A percentile compares a stretch with the other conserved stretches of the same genome.
Evolutionary conservation across 208 protist genomes (phyloP).

Genomic region (Trypanosoma platydactyli): DNA sequence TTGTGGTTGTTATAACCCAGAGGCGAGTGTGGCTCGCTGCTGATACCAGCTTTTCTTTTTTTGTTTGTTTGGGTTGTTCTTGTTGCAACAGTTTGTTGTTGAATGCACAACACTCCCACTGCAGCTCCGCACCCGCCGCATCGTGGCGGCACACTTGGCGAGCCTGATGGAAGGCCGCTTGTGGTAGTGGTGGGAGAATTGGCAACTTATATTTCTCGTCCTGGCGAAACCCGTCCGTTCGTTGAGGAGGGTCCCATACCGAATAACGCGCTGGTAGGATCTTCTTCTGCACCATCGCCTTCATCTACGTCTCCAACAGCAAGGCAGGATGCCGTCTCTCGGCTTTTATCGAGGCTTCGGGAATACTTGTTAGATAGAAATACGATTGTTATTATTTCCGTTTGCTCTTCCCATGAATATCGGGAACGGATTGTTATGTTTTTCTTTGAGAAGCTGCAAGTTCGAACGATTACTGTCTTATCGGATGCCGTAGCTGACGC

Average conservation of each 20-base stretch:
- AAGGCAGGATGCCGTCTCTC: conserved; percentile 4
- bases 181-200: conserved; percentile 18
- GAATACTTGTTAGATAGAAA: conserved; percentile 31
- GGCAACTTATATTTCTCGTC: conserved; percentile 24
- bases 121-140: neutral
- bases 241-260: conserved; percentile 36
- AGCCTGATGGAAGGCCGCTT: conserved; percentile 12
- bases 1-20: neutral
- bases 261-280: conserved; percentile 1
- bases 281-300: neutral
- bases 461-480: conserved; percentile 42
- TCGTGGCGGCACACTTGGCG: neutral
- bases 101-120: conserved; percentile 6
- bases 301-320: neutral
- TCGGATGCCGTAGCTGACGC: conserved; percentile 58
- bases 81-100: neutral
- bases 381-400: conserved; percentile 45
- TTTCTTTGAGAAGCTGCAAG: conserved; percentile 33
- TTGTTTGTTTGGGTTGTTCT: conserved; percentile 23
- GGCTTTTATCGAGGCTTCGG: conserved; percentile 27
- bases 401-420: conserved; percentile 30
- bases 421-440: conserved; percentile 34
- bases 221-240: conserved; percentile 26
- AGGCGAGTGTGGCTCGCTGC: no score
- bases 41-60: neutral